phyloP scores from a whole-genome alignment of 768 basidiomycete genomes.

The Pholiota microspora region DNA sequence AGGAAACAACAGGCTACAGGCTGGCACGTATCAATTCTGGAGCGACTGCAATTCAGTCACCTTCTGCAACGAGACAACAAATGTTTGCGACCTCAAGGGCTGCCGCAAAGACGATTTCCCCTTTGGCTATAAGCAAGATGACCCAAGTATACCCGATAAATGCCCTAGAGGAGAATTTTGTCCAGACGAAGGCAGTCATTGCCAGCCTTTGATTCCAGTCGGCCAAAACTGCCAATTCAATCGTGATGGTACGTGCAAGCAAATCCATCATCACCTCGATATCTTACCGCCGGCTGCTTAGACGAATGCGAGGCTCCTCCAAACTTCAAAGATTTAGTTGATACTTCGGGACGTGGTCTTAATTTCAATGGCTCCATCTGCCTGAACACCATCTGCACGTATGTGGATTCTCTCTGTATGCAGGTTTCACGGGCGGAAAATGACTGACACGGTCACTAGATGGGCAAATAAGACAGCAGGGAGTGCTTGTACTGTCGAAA shows the following conservation, averaged over 20 bases:
- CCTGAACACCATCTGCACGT: conserved; percentile 83
- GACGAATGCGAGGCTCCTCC: conserved; percentile 77
- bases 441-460: conserved; percentile 33
- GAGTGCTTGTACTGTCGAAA: conserved; percentile 66
- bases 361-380: conserved; percentile 85
- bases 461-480: conserved; percentile 77
- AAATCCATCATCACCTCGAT: background rate
- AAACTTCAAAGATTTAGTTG: conserved; percentile 60
- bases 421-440: background rate
- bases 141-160: conserved; percentile 49
- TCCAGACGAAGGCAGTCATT: conserved; percentile 78
- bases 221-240: conserved; percentile 80
- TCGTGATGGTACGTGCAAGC: conserved; percentile 62
- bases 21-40: conserved; percentile 77
- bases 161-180: conserved; percentile 71
- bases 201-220: conserved; percentile 57
- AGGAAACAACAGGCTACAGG: conserved; percentile 63
- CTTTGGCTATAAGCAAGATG: conserved; percentile 55
- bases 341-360: conserved; percentile 61
- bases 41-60: conserved; percentile 72
- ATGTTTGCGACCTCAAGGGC: conserved; percentile 59
- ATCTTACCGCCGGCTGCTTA: conserved; percentile 26
- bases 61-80: conserved; percentile 52
- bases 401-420: conserved; percentile 25
- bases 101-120: conserved; percentile 80